A percentile compares a stretch with the other conserved stretches of the same genome.
phyloP scores from a whole-genome alignment of 2,329 filamentous ascomycete species.

The Colletotrichum scovillei region DNA sequence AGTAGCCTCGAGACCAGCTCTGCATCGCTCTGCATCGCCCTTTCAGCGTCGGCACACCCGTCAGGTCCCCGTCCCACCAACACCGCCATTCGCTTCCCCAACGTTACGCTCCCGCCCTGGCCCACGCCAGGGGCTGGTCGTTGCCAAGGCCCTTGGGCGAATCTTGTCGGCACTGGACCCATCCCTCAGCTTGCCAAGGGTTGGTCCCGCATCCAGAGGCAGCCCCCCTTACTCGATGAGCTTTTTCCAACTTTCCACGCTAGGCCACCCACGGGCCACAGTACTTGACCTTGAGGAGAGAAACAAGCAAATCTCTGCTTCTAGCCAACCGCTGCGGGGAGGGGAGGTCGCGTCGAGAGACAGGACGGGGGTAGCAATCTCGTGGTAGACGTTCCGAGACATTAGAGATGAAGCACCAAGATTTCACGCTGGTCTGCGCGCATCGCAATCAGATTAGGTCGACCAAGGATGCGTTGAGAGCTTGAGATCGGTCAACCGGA shows the following conservation, averaged over 20 bases:
- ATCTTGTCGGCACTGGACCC: background rate
- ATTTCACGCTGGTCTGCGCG: background rate
- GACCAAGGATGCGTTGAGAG: background rate
- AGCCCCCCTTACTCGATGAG: background rate
- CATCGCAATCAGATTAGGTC: background rate
- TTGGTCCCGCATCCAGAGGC: background rate
- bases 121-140: conserved; percentile 5
- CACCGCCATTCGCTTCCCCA: background rate
- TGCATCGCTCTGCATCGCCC: background rate
- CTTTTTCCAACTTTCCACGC: background rate
- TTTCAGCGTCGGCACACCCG: conserved; percentile 11
- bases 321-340: background rate
- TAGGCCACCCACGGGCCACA: background rate
- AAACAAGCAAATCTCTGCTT: conserved; percentile 1
- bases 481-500: background rate
- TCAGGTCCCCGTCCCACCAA: conserved; percentile 15
- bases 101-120: conserved; percentile 3
- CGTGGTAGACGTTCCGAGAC: background rate
- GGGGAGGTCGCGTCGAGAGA: background rate
- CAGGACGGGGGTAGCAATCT: background rate
- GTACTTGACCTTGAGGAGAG: background rate
- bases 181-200: conserved; percentile 27
- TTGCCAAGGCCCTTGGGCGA: background rate
- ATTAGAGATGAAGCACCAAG: background rate
- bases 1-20: background rate